These are phyloP conservation scores for Gossypium rotundifolium DNA, from an alignment of 345 rosid species.

Conservation along the genomic window DNA sequence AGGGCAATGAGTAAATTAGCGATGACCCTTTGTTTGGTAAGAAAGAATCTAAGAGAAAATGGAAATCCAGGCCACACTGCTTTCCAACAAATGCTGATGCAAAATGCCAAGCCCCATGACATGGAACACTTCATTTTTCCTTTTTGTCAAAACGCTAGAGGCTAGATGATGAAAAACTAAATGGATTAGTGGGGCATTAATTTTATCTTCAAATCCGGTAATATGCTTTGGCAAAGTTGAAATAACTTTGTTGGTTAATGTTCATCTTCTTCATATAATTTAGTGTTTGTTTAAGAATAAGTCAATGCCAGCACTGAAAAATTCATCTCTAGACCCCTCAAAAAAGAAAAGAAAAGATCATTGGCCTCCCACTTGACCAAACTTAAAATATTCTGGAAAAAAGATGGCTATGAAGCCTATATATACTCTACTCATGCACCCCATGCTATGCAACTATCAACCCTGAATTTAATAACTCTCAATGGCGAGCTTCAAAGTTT, in stretches of 20 bases:
- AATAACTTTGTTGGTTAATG: background rate
- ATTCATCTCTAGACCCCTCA: background rate
- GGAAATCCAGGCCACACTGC: background rate
- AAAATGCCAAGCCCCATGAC: background rate
- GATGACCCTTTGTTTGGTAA: background rate
- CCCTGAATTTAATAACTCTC: background rate
- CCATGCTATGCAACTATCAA: background rate
- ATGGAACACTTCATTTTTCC: background rate
- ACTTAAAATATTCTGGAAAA: background rate
- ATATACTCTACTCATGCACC: background rate
- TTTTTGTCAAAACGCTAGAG: background rate
- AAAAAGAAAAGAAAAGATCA: background rate
- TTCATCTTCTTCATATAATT: background rate
- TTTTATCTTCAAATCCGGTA: background rate
- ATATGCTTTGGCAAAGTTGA: background rate
- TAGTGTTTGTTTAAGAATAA: background rate
- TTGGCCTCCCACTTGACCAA: background rate
- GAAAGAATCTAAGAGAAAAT: background rate
- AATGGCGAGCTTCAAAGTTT: conserved; percentile 23
- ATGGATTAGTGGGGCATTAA: background rate
- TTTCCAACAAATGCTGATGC: conserved; percentile 3
- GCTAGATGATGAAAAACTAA: background rate
- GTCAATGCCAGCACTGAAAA: background rate
- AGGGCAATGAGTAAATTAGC: background rate
- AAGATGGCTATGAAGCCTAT: background rate